phyloP scores from a whole-genome alignment of 768 basidiomycete genomes.

The Agaricus sinodeliciosus region DNA sequence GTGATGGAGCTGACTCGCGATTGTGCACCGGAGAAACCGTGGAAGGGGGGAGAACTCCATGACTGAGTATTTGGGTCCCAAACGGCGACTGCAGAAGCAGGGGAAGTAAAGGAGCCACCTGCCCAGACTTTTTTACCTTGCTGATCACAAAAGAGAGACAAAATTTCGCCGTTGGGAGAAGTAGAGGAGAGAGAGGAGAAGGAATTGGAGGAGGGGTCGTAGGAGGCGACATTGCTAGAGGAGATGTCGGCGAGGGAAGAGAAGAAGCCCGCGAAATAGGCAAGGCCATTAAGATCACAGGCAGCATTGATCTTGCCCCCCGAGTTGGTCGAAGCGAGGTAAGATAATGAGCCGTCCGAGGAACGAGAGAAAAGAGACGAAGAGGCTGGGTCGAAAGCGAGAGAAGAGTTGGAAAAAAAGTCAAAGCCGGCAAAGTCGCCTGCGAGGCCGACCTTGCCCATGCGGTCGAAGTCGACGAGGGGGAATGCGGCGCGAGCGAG shows the following conservation, averaged over 20 bases:
- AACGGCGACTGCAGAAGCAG: slow-evolving; percentile 60
- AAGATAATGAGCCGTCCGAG: slow-evolving; percentile 56
- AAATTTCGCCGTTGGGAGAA: slow-evolving; percentile 72
- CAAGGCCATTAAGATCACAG: slow-evolving; percentile 59
- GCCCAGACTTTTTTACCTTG: slow-evolving; percentile 65
- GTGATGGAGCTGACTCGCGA: slow-evolving; percentile 71
- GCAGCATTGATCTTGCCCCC: slow-evolving; percentile 75
- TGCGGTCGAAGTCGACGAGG: slow-evolving; percentile 50
- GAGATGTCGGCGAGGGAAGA: slow-evolving; percentile 55
- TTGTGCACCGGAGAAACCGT: slow-evolving; percentile 67
- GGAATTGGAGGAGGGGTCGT: slow-evolving; percentile 47
- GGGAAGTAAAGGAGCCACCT: slow-evolving; percentile 69
- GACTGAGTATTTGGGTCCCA: slow-evolving; percentile 56
- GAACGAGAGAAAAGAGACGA: slow-evolving; percentile 67
- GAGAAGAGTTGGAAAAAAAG: slow-evolving; percentile 52
- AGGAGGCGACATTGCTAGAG: slow-evolving; percentile 72
- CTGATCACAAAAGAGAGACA: slow-evolving; percentile 71
- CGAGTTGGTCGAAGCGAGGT: slow-evolving; percentile 68
- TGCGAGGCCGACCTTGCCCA: slow-evolving; percentile 87
- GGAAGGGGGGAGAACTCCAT: slow-evolving; percentile 80
- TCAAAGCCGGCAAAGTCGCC: slow-evolving; percentile 88
- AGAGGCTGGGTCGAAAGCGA: slow-evolving; percentile 62
- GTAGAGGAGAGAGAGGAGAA: slow-evolving; percentile 59
- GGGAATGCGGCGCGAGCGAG: slow-evolving; percentile 28
- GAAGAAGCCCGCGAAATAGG: slow-evolving; percentile 85